A percentile compares a stretch with the other conserved stretches of the same genome.
phyloP scores from a whole-genome alignment of 495 filamentous ascomycete species.

The Trichocladium uniseriatum region DNA sequence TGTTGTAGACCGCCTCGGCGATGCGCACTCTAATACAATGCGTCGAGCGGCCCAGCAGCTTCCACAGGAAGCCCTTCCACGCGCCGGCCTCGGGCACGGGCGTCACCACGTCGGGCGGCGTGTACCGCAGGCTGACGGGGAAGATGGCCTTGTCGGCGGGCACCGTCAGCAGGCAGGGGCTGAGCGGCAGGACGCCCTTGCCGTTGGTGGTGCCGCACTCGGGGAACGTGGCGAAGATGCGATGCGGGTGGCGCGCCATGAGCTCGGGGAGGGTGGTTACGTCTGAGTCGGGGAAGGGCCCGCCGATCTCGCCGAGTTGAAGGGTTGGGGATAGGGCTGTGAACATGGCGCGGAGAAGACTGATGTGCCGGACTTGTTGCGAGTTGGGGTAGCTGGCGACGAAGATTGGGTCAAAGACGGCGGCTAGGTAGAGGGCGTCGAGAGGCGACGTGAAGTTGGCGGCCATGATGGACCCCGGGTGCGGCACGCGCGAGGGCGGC shows the following conservation, averaged over 20 bases:
- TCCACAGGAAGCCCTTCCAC: constrained; percentile 69
- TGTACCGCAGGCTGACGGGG: constrained; percentile 81
- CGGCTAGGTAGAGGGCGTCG: constrained; percentile 90
- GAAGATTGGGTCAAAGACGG: constrained; percentile 94
- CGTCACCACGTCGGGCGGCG: constrained; percentile 80
- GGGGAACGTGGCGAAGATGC: constrained; percentile 77
- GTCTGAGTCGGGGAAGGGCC: background rate
- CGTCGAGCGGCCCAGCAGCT: constrained; percentile 70
- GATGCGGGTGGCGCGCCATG: constrained; percentile 54
- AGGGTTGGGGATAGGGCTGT: constrained; percentile 57
- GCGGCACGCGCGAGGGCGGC: constrained; percentile 59
- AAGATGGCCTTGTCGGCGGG: constrained; percentile 64
- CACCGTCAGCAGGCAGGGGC: constrained; percentile 57
- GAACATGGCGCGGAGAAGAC: constrained; percentile 62
- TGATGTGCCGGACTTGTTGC: constrained; percentile 62
- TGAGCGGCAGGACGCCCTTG: constrained; percentile 77
- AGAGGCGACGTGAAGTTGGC: constrained; percentile 85
- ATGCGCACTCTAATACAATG: constrained; percentile 87
- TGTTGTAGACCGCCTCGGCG: constrained; percentile 54
- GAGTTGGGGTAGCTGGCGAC: constrained; percentile 68
- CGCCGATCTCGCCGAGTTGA: constrained; percentile 31
- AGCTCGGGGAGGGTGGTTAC: constrained; percentile 56
- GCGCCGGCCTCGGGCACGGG: constrained; percentile 56
- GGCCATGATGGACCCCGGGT: constrained; percentile 69
- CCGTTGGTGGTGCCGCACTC: constrained; percentile 93